Evolutionary conservation across 2,329 filamentous ascomycete genomes (phyloP), one percentile per base, ranked within the genome.

Genomic region (Aspergillus candidus): DNA sequence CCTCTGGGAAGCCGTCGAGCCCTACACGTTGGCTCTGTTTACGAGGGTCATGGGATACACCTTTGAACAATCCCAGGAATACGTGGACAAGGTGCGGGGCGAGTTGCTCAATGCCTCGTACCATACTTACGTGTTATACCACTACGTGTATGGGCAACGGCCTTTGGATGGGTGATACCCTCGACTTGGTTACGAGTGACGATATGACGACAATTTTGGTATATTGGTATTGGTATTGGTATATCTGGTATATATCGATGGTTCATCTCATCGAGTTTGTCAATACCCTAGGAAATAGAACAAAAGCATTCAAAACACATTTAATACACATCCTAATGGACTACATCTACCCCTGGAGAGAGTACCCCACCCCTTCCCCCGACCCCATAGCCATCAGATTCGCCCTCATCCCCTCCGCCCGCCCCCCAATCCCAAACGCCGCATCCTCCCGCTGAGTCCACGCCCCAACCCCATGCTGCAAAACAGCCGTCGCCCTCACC

Each of bases 401-500:
- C 32, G 60, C 61, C 49, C 70, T 59, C 70, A 73, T 72, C 47
- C 47, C 63, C 57, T 72, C 70, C 2, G 70, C 55, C 43, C 68
- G 56, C 46, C 60, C 57, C 12, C 61, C 62, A 36, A 67, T 49
- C 4, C 57, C 57, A 53, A 71, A 70, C 31, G 56, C 59, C 12
- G 69, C 67, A 58, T 70, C 67, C 4, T 69, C 66, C 12, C 63
- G 54, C 36, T 64, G 57, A 38, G 72, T 66, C 69, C 69, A 72
- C 22, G 64, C 57, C 0, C 70, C 69, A 43, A 73, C 68, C 0
- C 66, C 69, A 59, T 73, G 70, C 57, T 73, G 70, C 57, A 72
- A 50, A 6, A 72, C 70, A 27, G 66, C 68, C 40, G 65, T 66
- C 17, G 69, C 66, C 18, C 70, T 52, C n/a, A 68, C 62, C 48